Evolutionary conservation across 169 alveolate species (phyloP).

Genomic region (Babesia ovata): DNA sequence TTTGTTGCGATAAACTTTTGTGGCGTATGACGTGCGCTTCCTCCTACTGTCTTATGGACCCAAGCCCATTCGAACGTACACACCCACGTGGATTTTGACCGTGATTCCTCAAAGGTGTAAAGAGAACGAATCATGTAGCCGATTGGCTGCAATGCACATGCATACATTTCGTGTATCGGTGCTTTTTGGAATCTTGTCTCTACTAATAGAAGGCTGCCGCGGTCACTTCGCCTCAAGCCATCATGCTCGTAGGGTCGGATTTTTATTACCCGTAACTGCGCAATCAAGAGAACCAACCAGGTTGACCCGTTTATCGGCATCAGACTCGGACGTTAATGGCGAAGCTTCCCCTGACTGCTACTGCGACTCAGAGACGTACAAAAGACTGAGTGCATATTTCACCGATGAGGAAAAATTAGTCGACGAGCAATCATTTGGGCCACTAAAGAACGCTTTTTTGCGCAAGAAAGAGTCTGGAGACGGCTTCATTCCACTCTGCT

Average conservation of each 20-base stretch:
- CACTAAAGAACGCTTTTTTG: constrained; percentile 21
- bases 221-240: background rate
- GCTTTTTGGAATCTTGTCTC: background rate
- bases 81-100: background rate
- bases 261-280: background rate
- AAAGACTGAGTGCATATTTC: constrained; percentile 1
- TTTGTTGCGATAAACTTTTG: background rate
- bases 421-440: constrained; percentile 9
- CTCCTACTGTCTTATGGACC: background rate
- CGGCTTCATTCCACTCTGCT: constrained; percentile 27
- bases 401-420: background rate
- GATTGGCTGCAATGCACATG: constrained; percentile 4
- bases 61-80: background rate
- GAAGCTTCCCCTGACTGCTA: background rate
- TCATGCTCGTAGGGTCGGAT: background rate
- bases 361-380: constrained; percentile 22
- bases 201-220: background rate
- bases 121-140: background rate
- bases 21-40: background rate
- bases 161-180: background rate
- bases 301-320: background rate
- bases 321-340: background rate
- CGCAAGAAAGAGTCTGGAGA: background rate
- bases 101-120: background rate
- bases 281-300: background rate